phyloP scores from a whole-genome alignment of 768 basidiomycete genomes.

The Lyophyllum shimeji region DNA sequence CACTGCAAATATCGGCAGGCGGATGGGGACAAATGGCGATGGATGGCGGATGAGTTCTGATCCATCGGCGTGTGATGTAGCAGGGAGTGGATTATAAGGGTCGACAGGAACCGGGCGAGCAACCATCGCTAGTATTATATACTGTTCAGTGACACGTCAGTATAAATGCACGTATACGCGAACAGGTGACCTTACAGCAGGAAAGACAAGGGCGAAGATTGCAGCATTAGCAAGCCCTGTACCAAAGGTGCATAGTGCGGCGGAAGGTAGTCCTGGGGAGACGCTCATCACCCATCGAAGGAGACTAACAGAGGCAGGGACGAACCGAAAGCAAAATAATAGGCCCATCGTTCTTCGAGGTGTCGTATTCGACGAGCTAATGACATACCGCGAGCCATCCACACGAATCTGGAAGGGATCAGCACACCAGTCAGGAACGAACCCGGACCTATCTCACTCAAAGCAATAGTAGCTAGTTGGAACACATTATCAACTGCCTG shows the following conservation, averaged over 20 bases:
- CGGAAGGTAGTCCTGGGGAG: constrained; percentile 61
- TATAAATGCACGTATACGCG: not conserved
- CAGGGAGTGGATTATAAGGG: constrained; percentile 63
- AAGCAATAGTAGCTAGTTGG: constrained; percentile 80
- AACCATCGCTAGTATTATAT: constrained; percentile 81
- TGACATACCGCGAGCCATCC: constrained; percentile 74
- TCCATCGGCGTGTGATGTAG: constrained; percentile 24
- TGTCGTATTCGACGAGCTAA: constrained; percentile 67
- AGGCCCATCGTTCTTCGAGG: constrained; percentile 88
- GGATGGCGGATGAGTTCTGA: constrained; percentile 55
- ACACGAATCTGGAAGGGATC: constrained; percentile 58
- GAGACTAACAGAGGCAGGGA: constrained; percentile 4
- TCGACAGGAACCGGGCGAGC: constrained; percentile 73
- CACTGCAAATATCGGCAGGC: constrained; percentile 70
- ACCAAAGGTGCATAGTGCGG: constrained; percentile 71
- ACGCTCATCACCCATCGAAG: not conserved
- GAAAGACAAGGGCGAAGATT: constrained; percentile 80
- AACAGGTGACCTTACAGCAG: constrained; percentile 48
- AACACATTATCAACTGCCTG: not conserved
- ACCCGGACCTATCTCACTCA: constrained; percentile 50
- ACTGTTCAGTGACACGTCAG: constrained; percentile 42
- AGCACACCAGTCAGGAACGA: constrained; percentile 4
- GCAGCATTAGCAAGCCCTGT: constrained; percentile 79
- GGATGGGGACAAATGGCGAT: constrained; percentile 77
- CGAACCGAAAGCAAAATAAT: constrained; percentile 81